These are phyloP conservation scores for Chaetomiaceae sp. DNA, from an alignment of 2,329 filamentous ascomycete species.

Conservation along the genomic window DNA sequence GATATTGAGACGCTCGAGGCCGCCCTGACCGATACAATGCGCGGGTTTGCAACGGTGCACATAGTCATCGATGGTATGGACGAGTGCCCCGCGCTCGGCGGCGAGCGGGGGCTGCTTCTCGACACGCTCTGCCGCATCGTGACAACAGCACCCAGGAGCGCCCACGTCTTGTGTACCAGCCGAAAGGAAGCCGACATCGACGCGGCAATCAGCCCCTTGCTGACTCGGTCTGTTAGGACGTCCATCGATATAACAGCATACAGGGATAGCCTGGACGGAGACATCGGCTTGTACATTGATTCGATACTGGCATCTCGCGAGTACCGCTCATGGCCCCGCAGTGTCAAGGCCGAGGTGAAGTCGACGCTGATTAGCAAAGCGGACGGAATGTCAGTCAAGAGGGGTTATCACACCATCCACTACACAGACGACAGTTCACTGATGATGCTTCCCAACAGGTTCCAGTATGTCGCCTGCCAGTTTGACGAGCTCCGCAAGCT, in stretches of 20 bases:
- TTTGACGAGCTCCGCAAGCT: background rate
- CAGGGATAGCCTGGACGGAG: background rate
- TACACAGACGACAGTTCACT: too few relatives aligned
- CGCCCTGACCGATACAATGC: background rate
- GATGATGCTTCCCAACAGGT: background rate
- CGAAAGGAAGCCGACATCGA: background rate
- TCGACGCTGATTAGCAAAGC: background rate
- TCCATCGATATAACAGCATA: background rate
- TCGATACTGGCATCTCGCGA: background rate
- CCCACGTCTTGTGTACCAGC: background rate
- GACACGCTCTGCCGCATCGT: background rate
- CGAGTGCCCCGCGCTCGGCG: background rate
- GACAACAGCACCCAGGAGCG: background rate
- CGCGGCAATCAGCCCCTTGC: background rate
- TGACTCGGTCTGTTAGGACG: background rate
- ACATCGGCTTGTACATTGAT: background rate
- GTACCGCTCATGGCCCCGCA: background rate
- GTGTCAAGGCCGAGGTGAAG: background rate
- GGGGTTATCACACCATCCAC: background rate
- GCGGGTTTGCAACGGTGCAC: background rate
- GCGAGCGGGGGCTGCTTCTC: background rate
- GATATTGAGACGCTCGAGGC: background rate
- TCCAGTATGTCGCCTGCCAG: conserved; percentile 3
- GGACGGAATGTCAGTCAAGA: conserved; percentile 1
- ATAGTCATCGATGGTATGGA: conserved; percentile 1